Conservation (phyloP, 371 early-diverging fungal species). For the Mucor piriformis region DNA sequence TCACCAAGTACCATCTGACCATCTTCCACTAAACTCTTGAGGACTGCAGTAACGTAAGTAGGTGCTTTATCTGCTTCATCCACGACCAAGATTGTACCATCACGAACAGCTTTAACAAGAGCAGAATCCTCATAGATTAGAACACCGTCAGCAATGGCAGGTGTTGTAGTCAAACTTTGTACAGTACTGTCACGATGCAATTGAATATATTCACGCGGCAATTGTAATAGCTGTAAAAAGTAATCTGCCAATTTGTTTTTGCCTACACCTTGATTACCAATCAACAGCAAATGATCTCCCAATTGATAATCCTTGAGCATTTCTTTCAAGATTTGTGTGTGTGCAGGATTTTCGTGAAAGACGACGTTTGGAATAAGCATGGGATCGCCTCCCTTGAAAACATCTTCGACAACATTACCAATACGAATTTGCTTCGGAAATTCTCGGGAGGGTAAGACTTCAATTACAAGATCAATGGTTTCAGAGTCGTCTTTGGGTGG, state of each 20-base stretch:
- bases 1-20: slow-evolving; percentile 87
- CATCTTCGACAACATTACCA: slow-evolving; percentile 58
- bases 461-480: slow-evolving; percentile 49
- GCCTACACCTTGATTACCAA: slow-evolving; percentile 87
- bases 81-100: slow-evolving; percentile 77
- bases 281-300: slow-evolving; percentile 74
- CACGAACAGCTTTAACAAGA: slow-evolving; percentile 67
- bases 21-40: slow-evolving; percentile 81
- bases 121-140: slow-evolving; percentile 81
- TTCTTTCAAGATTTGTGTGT: slow-evolving; percentile 70
- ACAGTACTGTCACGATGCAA: slow-evolving; percentile 86
- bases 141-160: slow-evolving; percentile 76
- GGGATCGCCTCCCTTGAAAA: slow-evolving; percentile 63
- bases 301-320: slow-evolving; percentile 75
- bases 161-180: slow-evolving; percentile 77
- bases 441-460: slow-evolving; percentile 58
- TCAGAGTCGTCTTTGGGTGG: slow-evolving; percentile 42
- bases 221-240: slow-evolving; percentile 71
- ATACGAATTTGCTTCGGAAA: slow-evolving; percentile 56
- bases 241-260: slow-evolving; percentile 85
- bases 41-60: slow-evolving; percentile 79
- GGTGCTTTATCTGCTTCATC: slow-evolving; percentile 92
- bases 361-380: slow-evolving; percentile 72
- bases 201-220: slow-evolving; percentile 86
- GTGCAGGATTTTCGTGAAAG: slow-evolving; percentile 80